Conservation (phyloP, 2,329 filamentous ascomycete genomes). For the Clonostachys chloroleuca region DNA sequence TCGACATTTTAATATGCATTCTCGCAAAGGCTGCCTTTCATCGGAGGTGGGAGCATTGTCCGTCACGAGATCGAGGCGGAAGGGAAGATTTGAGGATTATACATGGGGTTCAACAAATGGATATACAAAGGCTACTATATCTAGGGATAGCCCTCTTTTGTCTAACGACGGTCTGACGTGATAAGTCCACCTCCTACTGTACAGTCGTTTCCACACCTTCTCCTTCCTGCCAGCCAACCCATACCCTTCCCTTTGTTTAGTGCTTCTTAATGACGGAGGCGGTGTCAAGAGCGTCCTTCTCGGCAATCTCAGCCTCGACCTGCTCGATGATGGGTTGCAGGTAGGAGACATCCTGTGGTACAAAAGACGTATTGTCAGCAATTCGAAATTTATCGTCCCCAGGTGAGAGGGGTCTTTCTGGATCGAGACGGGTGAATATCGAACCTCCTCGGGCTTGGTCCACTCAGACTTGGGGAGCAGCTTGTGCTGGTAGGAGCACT, state of each 20-base stretch:
- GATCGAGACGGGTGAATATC: constrained; percentile 1
- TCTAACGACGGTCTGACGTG: not conserved
- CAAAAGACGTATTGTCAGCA: not conserved
- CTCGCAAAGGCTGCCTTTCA: too few species aligned
- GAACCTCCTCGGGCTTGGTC: constrained; percentile 51
- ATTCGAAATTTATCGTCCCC: not conserved
- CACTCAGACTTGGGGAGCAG: constrained; percentile 58
- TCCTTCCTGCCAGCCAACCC: not conserved
- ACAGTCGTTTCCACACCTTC: not conserved
- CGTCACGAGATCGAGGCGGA: too few species aligned
- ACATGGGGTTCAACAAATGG: too few species aligned
- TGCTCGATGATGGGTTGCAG: constrained; percentile 47
- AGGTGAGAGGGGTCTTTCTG: not conserved
- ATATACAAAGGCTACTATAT: too few species aligned
- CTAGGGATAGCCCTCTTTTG: too few species aligned
- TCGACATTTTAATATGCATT: too few species aligned
- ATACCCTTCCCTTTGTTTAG: constrained; percentile 15
- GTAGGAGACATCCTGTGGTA: constrained; percentile 45
- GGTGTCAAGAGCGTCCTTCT: constrained; percentile 48
- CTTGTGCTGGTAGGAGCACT: constrained; percentile 63
- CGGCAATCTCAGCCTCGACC: constrained; percentile 42
- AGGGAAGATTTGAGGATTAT: too few species aligned
- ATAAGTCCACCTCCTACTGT: not conserved
- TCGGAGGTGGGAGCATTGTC: too few species aligned
- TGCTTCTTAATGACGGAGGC: constrained; percentile 46